Evolutionary conservation across 108 stramenopile species (phyloP).

Genomic region (Cylindrotheca closterium): DNA sequence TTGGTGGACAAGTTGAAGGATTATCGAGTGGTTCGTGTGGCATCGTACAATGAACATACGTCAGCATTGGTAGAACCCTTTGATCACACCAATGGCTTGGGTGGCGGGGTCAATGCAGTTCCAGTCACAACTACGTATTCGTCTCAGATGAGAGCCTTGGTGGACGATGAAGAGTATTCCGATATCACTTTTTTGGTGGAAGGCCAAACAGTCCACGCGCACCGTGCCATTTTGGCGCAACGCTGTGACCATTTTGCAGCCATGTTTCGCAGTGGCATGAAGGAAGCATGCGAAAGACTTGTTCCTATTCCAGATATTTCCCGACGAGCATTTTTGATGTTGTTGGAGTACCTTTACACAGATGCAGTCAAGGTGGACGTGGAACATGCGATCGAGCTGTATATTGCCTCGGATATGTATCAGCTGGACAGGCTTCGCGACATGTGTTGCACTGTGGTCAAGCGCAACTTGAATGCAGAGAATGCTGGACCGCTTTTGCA

Average conservation of each 20-base stretch:
- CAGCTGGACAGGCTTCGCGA: slow-evolving; percentile 89
- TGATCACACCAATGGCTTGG: slow-evolving; percentile 39
- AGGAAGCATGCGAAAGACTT: slow-evolving; percentile 65
- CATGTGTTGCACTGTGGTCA: slow-evolving; percentile 92
- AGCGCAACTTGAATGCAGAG: slow-evolving; percentile 83
- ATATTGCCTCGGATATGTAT: slow-evolving; percentile 91
- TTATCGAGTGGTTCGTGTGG: slow-evolving; percentile 86
- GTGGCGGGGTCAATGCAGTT: slow-evolving; percentile 63
- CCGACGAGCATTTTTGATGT: slow-evolving; percentile 78
- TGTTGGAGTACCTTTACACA: slow-evolving; percentile 94
- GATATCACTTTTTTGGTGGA: slow-evolving; percentile 95
- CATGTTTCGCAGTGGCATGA: slow-evolving; percentile 95
- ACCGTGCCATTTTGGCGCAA: slow-evolving; percentile 83
- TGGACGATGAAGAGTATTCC: slow-evolving; percentile 88
- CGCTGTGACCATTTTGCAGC: slow-evolving; percentile 95
- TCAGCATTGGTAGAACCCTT: slow-evolving; percentile 89
- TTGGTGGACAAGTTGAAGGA: slow-evolving; percentile 87
- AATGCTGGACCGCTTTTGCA: slow-evolving; percentile 89
- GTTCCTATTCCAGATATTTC: slow-evolving; percentile 75
- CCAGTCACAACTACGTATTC: slow-evolving; percentile 75
- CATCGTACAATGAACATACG: slow-evolving; percentile 98
- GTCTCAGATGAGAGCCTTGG: slow-evolving; percentile 83
- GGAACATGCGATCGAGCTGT: slow-evolving; percentile 89
- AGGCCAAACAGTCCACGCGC: slow-evolving; percentile 83
- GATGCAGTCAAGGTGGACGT: slow-evolving; percentile 88